phyloP scores from a whole-genome alignment of 768 basidiomycete species.

The Crucibulum laeve region DNA sequence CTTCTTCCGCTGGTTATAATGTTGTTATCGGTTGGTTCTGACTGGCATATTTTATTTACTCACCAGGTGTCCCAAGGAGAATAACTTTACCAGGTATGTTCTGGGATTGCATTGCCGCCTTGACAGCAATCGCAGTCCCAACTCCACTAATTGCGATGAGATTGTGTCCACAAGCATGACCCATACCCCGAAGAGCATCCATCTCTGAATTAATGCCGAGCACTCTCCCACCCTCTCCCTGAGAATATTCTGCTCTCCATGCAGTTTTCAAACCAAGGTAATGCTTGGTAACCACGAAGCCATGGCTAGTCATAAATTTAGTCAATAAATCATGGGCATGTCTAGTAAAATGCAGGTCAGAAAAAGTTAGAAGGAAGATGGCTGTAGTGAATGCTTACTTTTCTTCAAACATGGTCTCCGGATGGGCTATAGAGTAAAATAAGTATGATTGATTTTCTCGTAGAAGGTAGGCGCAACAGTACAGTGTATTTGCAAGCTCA shows the following conservation, averaged over 20 bases:
- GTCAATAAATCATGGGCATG: conserved; percentile 70
- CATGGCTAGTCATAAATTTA: conserved; percentile 59
- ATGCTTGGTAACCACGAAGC: conserved; percentile 66
- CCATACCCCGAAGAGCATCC: conserved; percentile 56
- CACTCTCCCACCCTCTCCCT: conserved; percentile 55
- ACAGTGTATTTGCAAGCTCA: conserved; percentile 77
- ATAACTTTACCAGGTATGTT: conserved; percentile 64
- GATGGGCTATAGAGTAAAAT: conserved; percentile 42
- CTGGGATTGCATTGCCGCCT: conserved; percentile 60
- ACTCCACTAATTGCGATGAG: conserved; percentile 77
- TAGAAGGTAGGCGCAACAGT: conserved; percentile 11
- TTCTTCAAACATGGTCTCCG: conserved; percentile 66
- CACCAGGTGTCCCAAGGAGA: conserved; percentile 77
- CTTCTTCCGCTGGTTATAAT: conserved; percentile 60
- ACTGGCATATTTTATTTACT: too few relatives aligned
- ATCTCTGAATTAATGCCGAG: conserved; percentile 82
- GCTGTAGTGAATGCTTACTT: conserved; percentile 32
- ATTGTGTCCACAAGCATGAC: conserved; percentile 79
- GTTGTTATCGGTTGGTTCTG: too few relatives aligned
- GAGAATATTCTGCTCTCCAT: conserved; percentile 69
- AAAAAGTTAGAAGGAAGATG: conserved; percentile 2
- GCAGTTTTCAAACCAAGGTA: conserved; percentile 73
- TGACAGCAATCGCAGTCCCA: conserved; percentile 69
- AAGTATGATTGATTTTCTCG: neutral
- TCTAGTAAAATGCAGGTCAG: conserved; percentile 32